A percentile compares a stretch with the other conserved stretches of the same genome.
phyloP scores from a whole-genome alignment of 2,329 filamentous ascomycete genomes.

The Dactylellina haptotyla region DNA sequence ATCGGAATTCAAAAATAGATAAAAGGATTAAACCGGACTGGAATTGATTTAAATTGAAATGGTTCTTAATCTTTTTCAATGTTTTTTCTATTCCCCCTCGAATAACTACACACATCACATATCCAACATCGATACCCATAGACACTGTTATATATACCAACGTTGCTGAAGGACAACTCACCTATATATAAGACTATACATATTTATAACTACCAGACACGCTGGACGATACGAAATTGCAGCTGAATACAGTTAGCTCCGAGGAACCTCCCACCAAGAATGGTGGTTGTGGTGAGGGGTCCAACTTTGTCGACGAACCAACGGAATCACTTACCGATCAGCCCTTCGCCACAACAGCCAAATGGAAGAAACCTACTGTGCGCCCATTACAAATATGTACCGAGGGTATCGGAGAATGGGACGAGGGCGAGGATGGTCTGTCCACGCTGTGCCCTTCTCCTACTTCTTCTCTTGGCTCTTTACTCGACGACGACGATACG shows the following conservation, averaged over 20 bases:
- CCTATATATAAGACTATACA: slow-evolving; percentile 2
- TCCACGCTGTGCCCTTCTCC: slow-evolving; percentile 13
- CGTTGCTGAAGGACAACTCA: not conserved
- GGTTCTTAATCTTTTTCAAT: no score
- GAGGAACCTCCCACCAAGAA: slow-evolving; percentile 6
- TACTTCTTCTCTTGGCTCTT: slow-evolving; percentile 6
- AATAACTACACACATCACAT: slow-evolving; percentile 10
- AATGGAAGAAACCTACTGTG: slow-evolving; percentile 1
- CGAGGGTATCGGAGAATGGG: not conserved
- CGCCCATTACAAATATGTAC: slow-evolving; percentile 5
- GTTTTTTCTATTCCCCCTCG: no score
- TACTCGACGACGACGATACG: slow-evolving; percentile 19
- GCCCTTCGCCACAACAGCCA: not conserved
- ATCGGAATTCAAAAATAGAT: no score
- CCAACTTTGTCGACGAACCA: not conserved
- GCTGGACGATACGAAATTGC: slow-evolving; percentile 39
- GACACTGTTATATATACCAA: slow-evolving; percentile 21
- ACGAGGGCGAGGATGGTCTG: not conserved
- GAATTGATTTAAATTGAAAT: no score
- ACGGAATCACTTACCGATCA: slow-evolving; percentile 2
- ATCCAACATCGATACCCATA: slow-evolving; percentile 32
- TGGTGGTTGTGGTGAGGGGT: slow-evolving; percentile 7
- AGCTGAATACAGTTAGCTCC: slow-evolving; percentile 12
- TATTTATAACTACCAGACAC: slow-evolving; percentile 8
- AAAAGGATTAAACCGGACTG: no score